Percentiles rank a stretch among this genome's conserved stretches.
These are phyloP conservation scores for Starmerella vaccinii DNA, from an alignment of 805 yeast genomes.

Conservation along the genomic window DNA sequence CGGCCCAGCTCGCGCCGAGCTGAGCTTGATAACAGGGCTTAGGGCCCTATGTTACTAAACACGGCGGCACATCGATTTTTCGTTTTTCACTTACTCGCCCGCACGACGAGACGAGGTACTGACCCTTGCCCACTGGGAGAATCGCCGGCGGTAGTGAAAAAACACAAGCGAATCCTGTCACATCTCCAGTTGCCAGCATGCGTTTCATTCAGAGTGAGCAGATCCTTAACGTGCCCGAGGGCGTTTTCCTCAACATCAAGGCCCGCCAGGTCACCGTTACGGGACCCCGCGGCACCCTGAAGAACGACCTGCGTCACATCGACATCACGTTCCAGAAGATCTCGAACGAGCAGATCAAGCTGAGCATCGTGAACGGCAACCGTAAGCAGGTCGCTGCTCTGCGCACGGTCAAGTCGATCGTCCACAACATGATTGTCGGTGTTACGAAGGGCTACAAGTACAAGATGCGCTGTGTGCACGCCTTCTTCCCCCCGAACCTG, in stretches of 20 bases:
- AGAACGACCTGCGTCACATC: conserved; percentile 86
- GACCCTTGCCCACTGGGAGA: conserved; percentile 6
- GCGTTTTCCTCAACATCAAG: conserved; percentile 82
- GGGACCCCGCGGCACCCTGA: conserved; percentile 95
- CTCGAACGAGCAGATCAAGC: conserved; percentile 61
- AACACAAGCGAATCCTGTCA: not conserved
- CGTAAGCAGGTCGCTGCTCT: conserved; percentile 99
- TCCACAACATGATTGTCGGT: conserved; percentile 92
- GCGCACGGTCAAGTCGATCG: conserved; percentile 95
- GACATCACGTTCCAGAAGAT: conserved; percentile 83
- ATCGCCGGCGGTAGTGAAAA: not conserved
- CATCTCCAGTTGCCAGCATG: conserved; percentile 34
- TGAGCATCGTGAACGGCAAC: conserved; percentile 96
- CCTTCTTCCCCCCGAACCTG: conserved; percentile 99
- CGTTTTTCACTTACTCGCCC: not conserved
- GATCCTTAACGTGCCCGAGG: conserved; percentile 78
- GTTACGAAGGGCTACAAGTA: conserved; percentile 98
- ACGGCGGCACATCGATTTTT: not conserved
- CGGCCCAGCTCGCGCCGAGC: not conserved
- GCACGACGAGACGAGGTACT: not conserved
- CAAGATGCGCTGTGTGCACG: conserved; percentile 99
- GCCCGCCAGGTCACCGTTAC: conserved; percentile 81
- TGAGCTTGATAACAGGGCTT: conserved; percentile 8
- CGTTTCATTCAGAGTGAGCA: conserved; percentile 84
- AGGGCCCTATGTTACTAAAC: conserved; percentile 3